Evolutionary conservation across 2,329 filamentous ascomycete species (phyloP).

Genomic region (Pseudogymnoascus sp.): DNA sequence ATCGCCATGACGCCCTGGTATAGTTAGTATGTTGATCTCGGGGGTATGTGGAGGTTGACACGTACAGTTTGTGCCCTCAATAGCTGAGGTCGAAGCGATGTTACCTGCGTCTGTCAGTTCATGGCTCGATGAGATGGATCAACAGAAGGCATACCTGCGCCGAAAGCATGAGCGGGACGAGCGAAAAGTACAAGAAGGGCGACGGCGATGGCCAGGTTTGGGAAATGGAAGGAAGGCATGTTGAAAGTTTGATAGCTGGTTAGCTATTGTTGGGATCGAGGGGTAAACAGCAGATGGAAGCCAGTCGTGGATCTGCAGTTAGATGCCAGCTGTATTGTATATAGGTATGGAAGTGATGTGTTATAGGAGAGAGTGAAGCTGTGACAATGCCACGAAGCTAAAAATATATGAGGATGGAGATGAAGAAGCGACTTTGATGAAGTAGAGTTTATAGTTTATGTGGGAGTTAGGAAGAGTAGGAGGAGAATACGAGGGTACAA

Average conservation of each 20-base stretch:
- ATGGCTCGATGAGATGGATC: not conserved
- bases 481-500: no score
- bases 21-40: constrained; percentile 13
- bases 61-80: constrained; percentile 76
- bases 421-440: no score
- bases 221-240: constrained; percentile 23
- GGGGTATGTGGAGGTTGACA: constrained; percentile 12
- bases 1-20: constrained; percentile 70
- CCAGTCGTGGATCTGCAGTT: not conserved
- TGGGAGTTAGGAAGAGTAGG: no score
- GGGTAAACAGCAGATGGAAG: not conserved
- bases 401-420: no score
- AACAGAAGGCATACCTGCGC: constrained; percentile 44
- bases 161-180: constrained; percentile 65
- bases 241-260: constrained; percentile 11
- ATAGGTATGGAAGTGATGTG: not conserved
- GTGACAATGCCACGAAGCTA: no score
- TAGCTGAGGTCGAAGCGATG: constrained; percentile 69
- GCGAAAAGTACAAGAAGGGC: constrained; percentile 51
- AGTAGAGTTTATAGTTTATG: no score
- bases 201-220: constrained; percentile 36
- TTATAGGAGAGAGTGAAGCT: no score
- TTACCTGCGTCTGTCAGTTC: constrained; percentile 40
- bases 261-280: not conserved
- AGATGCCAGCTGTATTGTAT: not conserved